Evolutionary conservation across 345 rosid genomes (phyloP).

Genomic region (Cardamine resedifolia): DNA sequence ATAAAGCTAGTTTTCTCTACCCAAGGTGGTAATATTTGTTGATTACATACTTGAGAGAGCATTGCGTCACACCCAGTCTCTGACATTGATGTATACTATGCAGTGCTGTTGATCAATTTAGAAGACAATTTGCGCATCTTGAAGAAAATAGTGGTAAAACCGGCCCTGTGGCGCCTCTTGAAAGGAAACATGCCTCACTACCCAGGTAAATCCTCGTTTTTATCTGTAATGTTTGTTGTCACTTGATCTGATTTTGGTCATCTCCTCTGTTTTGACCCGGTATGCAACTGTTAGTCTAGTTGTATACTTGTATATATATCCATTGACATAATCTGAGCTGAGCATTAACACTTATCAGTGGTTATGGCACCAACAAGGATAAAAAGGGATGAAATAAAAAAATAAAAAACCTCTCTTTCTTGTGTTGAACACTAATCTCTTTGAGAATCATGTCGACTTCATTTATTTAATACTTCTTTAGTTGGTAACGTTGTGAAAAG

Average conservation of each 20-base stretch:
- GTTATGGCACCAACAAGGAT: too few relatives aligned
- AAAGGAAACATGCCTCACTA: constrained; percentile 86
- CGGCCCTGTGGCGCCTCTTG: constrained; percentile 64
- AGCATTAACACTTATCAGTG: too few relatives aligned
- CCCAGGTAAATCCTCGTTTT: constrained; percentile 57
- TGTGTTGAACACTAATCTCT: neutral
- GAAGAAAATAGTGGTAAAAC: constrained; percentile 82
- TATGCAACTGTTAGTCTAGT: neutral
- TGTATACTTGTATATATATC: neutral
- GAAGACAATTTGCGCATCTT: constrained; percentile 87
- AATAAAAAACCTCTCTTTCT: neutral
- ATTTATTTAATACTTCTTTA: neutral
- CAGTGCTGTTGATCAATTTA: constrained; percentile 94
- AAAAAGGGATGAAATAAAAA: neutral
- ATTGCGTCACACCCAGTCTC: neutral
- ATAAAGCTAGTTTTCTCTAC: constrained; percentile 84
- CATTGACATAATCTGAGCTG: too few relatives aligned
- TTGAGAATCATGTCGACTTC: neutral
- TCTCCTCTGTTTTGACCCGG: neutral
- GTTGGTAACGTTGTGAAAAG: neutral
- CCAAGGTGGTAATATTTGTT: constrained; percentile 60
- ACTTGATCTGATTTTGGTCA: neutral
- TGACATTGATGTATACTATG: constrained; percentile 31
- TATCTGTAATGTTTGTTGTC: neutral
- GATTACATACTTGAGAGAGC: constrained; percentile 6